These are phyloP conservation scores for Excoecaria cochinchinensis DNA, from an alignment of 345 rosid genomes.

Conservation along the genomic window DNA sequence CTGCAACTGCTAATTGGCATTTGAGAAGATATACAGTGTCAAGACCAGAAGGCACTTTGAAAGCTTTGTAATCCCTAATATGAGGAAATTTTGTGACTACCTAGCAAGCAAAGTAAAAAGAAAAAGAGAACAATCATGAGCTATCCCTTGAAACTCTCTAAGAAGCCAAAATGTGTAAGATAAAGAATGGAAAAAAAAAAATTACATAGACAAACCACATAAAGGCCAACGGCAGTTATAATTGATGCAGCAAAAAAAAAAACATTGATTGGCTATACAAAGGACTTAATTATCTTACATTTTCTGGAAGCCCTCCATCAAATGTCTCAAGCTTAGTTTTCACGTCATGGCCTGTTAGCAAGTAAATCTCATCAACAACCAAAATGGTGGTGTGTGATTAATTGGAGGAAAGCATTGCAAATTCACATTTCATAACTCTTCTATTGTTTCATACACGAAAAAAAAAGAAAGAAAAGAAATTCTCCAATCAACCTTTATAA, in stretches of 20 bases:
- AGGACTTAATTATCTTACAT: conserved; percentile 33
- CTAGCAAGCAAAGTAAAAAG: conserved; percentile 34
- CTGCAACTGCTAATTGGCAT: conserved; percentile 73
- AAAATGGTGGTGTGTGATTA: background rate
- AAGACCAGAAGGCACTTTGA: conserved; percentile 52
- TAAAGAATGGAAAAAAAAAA: background rate
- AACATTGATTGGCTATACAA: background rate
- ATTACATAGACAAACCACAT: background rate
- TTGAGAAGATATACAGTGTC: conserved; percentile 61
- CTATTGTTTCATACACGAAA: background rate
- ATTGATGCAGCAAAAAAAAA: background rate
- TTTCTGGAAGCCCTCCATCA: conserved; percentile 46
- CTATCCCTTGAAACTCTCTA: background rate
- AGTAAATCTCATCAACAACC: conserved; percentile 15
- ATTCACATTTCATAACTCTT: background rate
- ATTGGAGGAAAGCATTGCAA: background rate
- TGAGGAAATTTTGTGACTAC: conserved; percentile 84
- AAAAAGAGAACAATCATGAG: background rate
- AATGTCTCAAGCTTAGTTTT: conserved; percentile 59
- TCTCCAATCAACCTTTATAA: too few relatives aligned
- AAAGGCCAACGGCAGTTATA: background rate
- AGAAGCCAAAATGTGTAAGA: conserved; percentile 10
- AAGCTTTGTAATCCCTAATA: conserved; percentile 59
- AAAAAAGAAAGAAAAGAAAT: too few relatives aligned
- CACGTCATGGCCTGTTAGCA: conserved; percentile 55